phyloP scores from a whole-genome alignment of 306 rosid genomes.

The Malus domestica region DNA sequence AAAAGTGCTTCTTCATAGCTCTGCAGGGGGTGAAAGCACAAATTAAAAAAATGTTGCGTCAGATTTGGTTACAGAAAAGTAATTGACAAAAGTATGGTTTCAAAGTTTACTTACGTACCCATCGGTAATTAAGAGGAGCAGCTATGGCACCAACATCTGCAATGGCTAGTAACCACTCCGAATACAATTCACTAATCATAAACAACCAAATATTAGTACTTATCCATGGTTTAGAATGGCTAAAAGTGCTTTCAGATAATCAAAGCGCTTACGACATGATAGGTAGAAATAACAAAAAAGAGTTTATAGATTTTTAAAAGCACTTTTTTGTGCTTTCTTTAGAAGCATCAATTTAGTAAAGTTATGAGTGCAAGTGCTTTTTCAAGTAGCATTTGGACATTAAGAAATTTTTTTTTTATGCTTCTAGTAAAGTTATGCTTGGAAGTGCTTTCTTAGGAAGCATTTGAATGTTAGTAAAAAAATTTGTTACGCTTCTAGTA shows the following conservation, averaged over 20 bases:
- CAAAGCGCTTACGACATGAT: too few species aligned
- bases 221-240: not conserved
- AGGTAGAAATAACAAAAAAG: too few species aligned
- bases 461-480: too few species aligned
- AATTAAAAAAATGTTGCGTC: not conserved
- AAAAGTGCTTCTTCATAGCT: constrained; percentile 62
- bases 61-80: not conserved
- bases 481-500: too few species aligned
- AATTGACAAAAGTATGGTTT: not conserved
- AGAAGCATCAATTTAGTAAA: not conserved
- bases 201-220: not conserved
- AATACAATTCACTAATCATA: constrained; percentile 56
- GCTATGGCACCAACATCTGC: constrained; percentile 78
- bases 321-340: too few species aligned
- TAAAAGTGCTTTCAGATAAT: too few species aligned
- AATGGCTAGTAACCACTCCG: constrained; percentile 85
- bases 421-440: too few species aligned
- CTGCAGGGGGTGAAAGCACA: constrained; percentile 24
- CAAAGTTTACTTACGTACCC: constrained; percentile 40
- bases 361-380: too few species aligned
- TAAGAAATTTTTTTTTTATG: too few species aligned
- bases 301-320: too few species aligned
- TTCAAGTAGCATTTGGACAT: too few species aligned
- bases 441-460: too few species aligned
- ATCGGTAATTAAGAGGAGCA: constrained; percentile 84